phyloP scores from a whole-genome alignment of 2,329 filamentous ascomycete species.

The Shiraia bambusicola region DNA sequence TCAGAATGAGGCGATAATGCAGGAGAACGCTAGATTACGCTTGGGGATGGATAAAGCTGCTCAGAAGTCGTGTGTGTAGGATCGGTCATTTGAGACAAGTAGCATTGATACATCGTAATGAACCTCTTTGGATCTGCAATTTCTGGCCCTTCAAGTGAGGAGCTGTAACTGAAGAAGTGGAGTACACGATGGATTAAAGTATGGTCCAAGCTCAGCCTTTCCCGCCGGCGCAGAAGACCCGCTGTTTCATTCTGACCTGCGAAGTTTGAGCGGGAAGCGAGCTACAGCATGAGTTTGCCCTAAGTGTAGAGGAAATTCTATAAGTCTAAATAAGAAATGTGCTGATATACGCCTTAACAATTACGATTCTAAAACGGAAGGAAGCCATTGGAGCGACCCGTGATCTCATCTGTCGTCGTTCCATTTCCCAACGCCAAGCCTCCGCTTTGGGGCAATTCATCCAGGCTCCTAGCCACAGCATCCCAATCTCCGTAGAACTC shows the following conservation, averaged over 20 bases:
- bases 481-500: constrained; percentile 11
- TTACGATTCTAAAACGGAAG: too few species aligned
- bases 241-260: too few species aligned
- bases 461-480: constrained; percentile 10
- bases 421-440: constrained; percentile 11
- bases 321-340: too few species aligned
- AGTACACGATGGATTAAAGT: constrained; percentile 9
- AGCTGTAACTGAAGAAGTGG: constrained; percentile 10
- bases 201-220: constrained; percentile 10
- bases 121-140: constrained; percentile 4
- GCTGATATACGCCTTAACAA: too few species aligned
- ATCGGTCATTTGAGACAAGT: constrained; percentile 9
- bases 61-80: constrained; percentile 8
- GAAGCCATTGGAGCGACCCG: constrained; percentile 9
- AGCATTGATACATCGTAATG: constrained; percentile 6
- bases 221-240: constrained; percentile 3
- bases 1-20: constrained; percentile 6
- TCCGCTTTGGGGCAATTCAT: constrained; percentile 7
- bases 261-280: too few species aligned
- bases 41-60: constrained; percentile 9
- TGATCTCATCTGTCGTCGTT: constrained; percentile 9
- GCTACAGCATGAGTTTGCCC: too few species aligned
- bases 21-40: constrained; percentile 10
- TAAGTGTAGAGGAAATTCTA: too few species aligned
- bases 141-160: constrained; percentile 6